Base-by-base conservation (phyloP, 2,329 filamentous ascomycete species). In the Penicillium sp. region DNA sequence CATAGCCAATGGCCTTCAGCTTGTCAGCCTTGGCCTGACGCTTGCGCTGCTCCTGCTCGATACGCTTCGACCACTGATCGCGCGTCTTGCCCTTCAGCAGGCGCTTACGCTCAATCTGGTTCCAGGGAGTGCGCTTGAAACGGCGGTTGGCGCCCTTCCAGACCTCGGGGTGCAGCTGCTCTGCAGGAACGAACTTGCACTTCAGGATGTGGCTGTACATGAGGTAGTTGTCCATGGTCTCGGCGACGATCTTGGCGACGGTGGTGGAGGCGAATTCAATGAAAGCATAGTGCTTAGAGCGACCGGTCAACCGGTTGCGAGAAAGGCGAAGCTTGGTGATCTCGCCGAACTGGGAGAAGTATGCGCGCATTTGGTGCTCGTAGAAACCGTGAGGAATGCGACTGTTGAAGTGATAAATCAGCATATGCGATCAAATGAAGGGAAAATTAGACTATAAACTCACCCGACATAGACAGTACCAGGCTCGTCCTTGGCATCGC, bases 201-300 rank as follows among this genome's bases (percentile, higher is more conserved):
- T 96, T 94, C 69, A 99, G 83, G 64, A 98, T 90, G 76, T 97
- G 94, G 6, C 92, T 92, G 76, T 97, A 98, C 73, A 99, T 85
- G 42, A 98, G 87, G 79, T 99, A 99, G 80, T 93, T 96, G 83
- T 97, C 87, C 95, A 99, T 99, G 25, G 95, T 97, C 80, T 93
- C 91, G 53, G 92, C 89, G 33, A 96, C 94, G 69, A 98, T 93
- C 71, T 92, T 89, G 42, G 95, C 94, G n/a, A 93, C 91, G 59
- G 92, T 89, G 37, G 83, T 81, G 6, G 85, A 86, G 2, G 80
- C 80, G 73, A 99, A 99, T 79, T 99, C 92, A 72, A 99, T 85
- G 77, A 97, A 99, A 35, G 92, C 95, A 73, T 90, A 96, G 82
- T 98, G 95, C 82, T 95, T 96, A 75, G 90, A 93, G 60, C 87